Evolutionary conservation across 2,329 filamentous ascomycete species (phyloP).

Genomic region (Hymenoscyphus infarciens): DNA sequence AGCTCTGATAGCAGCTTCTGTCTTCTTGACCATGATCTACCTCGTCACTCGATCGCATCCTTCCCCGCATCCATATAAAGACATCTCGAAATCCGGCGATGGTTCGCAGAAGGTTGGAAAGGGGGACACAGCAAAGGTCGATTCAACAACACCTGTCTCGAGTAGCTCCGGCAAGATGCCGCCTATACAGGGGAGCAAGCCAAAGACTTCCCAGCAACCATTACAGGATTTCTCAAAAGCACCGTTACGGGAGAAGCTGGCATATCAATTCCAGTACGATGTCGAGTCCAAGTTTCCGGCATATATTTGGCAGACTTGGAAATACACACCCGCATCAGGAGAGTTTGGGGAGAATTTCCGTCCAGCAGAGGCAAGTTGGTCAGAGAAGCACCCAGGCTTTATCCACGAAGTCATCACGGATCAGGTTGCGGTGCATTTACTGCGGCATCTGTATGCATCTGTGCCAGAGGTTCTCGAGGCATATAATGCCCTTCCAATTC

Average conservation of each 20-base stretch:
- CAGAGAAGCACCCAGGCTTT: slow-evolving; percentile 80
- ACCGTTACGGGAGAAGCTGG: slow-evolving; percentile 74
- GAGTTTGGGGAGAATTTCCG: slow-evolving; percentile 74
- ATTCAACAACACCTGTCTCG: slow-evolving; percentile 16
- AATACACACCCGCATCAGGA: slow-evolving; percentile 71
- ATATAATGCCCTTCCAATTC: slow-evolving; percentile 67
- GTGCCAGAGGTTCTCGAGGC: slow-evolving; percentile 76
- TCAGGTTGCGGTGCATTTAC: slow-evolving; percentile 72
- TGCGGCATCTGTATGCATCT: slow-evolving; percentile 82
- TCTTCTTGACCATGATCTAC: slow-evolving; percentile 66
- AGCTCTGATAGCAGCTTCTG: slow-evolving; percentile 67
- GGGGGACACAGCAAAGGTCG: slow-evolving; percentile 15
- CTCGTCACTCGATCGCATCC: slow-evolving; percentile 61
- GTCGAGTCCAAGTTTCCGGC: slow-evolving; percentile 85
- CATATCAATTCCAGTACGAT: slow-evolving; percentile 93
- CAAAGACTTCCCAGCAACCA: slow-evolving; percentile 21
- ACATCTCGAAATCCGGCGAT: slow-evolving; percentile 5
- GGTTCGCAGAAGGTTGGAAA: slow-evolving; percentile 6
- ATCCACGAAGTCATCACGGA: slow-evolving; percentile 98
- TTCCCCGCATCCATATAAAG: slow-evolving; percentile 18
- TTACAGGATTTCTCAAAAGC: slow-evolving; percentile 61
- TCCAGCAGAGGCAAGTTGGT: slow-evolving; percentile 85
- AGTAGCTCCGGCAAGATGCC: slow-evolving; percentile 13
- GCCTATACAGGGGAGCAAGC: slow-evolving; percentile 14
- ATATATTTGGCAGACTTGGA: slow-evolving; percentile 99